Conservation (phyloP, 345 rosid species). For the Linum usitatissimum region DNA sequence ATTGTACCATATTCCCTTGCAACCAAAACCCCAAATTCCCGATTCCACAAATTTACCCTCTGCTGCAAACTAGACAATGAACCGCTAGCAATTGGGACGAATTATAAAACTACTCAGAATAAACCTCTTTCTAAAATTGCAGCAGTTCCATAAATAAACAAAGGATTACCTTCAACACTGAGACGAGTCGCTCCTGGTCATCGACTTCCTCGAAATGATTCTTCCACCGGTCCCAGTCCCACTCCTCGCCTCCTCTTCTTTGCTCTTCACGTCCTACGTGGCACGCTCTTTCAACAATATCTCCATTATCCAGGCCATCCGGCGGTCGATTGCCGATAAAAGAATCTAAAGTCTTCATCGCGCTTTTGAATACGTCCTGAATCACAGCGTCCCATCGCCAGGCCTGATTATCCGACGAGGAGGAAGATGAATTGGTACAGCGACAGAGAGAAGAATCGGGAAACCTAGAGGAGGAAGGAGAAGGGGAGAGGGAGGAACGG, state of each 20-base stretch:
- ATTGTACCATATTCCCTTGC: not conserved
- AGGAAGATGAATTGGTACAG: slow-evolving; percentile 26
- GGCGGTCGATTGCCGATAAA: slow-evolving; percentile 20
- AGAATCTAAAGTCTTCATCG: slow-evolving; percentile 48
- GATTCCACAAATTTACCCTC: too few species aligned
- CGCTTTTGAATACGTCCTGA: slow-evolving; percentile 39
- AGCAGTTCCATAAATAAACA: too few species aligned
- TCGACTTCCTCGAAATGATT: slow-evolving; percentile 68
- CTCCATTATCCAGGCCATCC: slow-evolving; percentile 11
- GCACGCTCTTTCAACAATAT: not conserved
- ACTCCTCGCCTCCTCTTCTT: slow-evolving; percentile 20
- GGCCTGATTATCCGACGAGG: slow-evolving; percentile 22
- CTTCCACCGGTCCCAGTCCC: slow-evolving; percentile 94
- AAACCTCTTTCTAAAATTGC: too few species aligned
- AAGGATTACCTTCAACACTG: slow-evolving; percentile 53
- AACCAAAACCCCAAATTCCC: not conserved
- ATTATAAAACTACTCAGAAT: too few species aligned
- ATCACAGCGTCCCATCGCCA: slow-evolving; percentile 53
- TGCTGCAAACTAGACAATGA: too few species aligned
- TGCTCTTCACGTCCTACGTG: not conserved
- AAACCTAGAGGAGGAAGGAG: slow-evolving; percentile 14
- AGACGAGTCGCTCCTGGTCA: slow-evolving; percentile 66
- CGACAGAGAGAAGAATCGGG: slow-evolving; percentile 36
- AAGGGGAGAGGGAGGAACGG: slow-evolving; percentile 8
- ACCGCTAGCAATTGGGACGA: too few species aligned